Evolutionary conservation across 305 asterid genomes (phyloP).

Genomic region (Andrographis paniculata): DNA sequence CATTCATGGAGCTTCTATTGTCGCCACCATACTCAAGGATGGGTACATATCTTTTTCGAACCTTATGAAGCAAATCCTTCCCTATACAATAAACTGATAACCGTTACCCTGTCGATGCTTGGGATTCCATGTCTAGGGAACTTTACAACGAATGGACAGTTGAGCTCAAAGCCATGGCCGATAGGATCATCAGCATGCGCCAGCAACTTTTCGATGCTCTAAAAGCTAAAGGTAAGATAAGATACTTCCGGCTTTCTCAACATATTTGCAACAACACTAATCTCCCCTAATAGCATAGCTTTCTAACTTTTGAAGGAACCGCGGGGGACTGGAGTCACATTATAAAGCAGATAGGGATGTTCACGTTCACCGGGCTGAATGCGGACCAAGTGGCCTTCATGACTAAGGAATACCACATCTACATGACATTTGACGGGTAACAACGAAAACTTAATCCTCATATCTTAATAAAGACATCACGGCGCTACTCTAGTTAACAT

Average conservation of each 20-base stretch:
- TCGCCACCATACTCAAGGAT: conserved; percentile 62
- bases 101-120: conserved; percentile 3
- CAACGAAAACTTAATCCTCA: conserved; percentile 10
- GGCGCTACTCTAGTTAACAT: no score
- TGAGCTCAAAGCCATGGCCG: conserved; percentile 87
- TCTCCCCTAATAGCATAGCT: no score
- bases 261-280: no score
- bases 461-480: no score
- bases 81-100: no score
- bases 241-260: not conserved
- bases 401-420: conserved; percentile 66
- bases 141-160: conserved; percentile 63
- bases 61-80: not conserved
- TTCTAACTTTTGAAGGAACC: no score
- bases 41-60: conserved; percentile 25
- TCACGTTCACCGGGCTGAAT: conserved; percentile 68
- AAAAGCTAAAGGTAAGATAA: conserved; percentile 44
- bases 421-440: conserved; percentile 92
- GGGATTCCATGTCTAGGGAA: conserved; percentile 27
- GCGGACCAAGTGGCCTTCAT: conserved; percentile 64
- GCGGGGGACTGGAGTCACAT: conserved; percentile 92
- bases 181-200: conserved; percentile 81
- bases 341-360: conserved; percentile 81
- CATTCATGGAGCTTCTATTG: conserved; percentile 77
- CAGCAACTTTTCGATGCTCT: conserved; percentile 61